Percentiles rank a stretch among this genome's conserved stretches.
Conservation (phyloP, 108 stramenopile genomes). For the Stephanodiscus triporus region DNA sequence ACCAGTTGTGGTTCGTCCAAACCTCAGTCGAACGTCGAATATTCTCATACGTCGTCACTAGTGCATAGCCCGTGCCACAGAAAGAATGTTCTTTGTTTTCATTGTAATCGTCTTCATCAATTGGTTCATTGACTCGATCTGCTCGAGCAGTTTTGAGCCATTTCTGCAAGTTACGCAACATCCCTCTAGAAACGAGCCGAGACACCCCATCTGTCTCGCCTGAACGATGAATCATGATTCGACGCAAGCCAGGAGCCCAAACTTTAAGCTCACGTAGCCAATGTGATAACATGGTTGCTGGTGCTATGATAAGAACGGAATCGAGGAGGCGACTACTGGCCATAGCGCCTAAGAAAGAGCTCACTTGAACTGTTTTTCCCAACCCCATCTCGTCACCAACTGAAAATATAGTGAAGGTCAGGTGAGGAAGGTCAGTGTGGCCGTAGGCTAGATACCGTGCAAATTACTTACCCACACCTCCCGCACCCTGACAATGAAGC, state of each 20-base stretch:
- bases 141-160: slow-evolving; percentile 67
- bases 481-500: slow-evolving; percentile 89
- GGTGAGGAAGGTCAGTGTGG: neutral
- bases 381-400: slow-evolving; percentile 63
- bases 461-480: slow-evolving; percentile 79
- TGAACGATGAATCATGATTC: slow-evolving; percentile 79
- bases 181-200: slow-evolving; percentile 35
- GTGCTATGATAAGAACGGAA: slow-evolving; percentile 80
- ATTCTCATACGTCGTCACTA: slow-evolving; percentile 94
- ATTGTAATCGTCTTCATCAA: slow-evolving; percentile 71
- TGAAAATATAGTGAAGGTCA: neutral
- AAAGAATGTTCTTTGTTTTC: slow-evolving; percentile 60
- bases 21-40: slow-evolving; percentile 71
- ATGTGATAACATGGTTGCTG: slow-evolving; percentile 94
- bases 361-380: slow-evolving; percentile 97
- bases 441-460: too few relatives aligned
- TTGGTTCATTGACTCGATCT: slow-evolving; percentile 74
- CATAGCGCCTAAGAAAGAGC: slow-evolving; percentile 89
- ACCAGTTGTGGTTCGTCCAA: slow-evolving; percentile 86
- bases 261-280: slow-evolving; percentile 89
- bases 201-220: slow-evolving; percentile 65
- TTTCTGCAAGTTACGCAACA: slow-evolving; percentile 52
- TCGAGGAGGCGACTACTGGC: slow-evolving; percentile 70
- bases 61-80: slow-evolving; percentile 78
- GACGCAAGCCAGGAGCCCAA: slow-evolving; percentile 93